Base-by-base conservation (phyloP, 495 filamentous ascomycete species). In the Penicillium pulvis region DNA sequence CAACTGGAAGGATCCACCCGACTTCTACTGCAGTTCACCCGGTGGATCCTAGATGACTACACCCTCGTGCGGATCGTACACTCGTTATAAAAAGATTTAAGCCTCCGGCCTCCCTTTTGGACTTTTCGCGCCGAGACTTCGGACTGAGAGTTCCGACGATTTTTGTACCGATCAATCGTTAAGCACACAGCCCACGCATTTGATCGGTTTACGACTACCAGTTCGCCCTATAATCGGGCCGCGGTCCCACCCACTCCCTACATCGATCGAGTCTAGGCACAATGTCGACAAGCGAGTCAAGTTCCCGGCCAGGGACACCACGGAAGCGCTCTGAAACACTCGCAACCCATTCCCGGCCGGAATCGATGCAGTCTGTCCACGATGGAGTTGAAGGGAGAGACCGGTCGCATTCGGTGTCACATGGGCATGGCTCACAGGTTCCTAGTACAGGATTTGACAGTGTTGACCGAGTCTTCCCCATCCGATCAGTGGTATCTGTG, bases 401-500 rank as follows among this genome's bases (percentile, higher is more conserved):
- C 24, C 67, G 64, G 12, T 53, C 67, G 6, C 67, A 67, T 12
- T 67, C 67, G 0, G 53, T 54, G 6, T 45, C 61, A 28, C 52
- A 53, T n/a, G 11, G 57, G 6, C 49, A 65, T 10, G 30, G 28
- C n/a, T 51, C 46, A 7, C 56, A 43, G 43, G 45, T 50, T 30
- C 35, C 55, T 4, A 48, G 53, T 36, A 30, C 58, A 6, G 56
- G 56, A 3, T 66, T 62, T 24, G 75, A 75, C 43, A 67, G 69
- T 17, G 71, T 78, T 9, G 89, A 93, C 63, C 82, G 89, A 26
- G 87, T 96, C 20, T 96, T 92, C 56, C 91, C 91, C 12, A 89
- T 95, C n/a, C 83, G 88, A 36, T 93, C 89, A 12, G 86, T 90
- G 26, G 83, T 96, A 24, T 89, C 86, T 10, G 87, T 95, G 28